Percentiles rank a stretch among this genome's conserved stretches.
Conservation (phyloP, 2,329 filamentous ascomycete species). For the Penicillium expansum region DNA sequence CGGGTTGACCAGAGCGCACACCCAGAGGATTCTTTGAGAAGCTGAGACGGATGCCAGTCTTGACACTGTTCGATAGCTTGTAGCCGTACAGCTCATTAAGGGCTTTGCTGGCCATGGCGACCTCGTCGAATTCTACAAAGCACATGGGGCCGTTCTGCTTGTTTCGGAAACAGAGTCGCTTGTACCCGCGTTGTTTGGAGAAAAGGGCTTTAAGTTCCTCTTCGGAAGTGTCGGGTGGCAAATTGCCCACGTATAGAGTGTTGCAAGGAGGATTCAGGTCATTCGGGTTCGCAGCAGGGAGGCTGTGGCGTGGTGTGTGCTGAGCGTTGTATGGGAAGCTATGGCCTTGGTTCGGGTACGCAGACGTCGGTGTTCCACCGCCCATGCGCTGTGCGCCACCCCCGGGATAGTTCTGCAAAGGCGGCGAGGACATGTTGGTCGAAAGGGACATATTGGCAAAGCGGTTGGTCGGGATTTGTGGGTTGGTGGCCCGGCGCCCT, state of each 20-base stretch:
- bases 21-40: slow-evolving; percentile 97
- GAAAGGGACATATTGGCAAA: slow-evolving; percentile 71
- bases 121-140: slow-evolving; percentile 96
- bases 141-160: slow-evolving; percentile 98
- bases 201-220: slow-evolving; percentile 95
- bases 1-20: slow-evolving; percentile 73
- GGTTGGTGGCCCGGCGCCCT: slow-evolving; percentile 66
- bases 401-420: slow-evolving; percentile 55
- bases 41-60: slow-evolving; percentile 90
- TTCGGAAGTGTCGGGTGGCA: slow-evolving; percentile 88
- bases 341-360: slow-evolving; percentile 57
- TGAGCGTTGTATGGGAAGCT: slow-evolving; percentile 58
- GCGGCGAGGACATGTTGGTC: slow-evolving; percentile 60
- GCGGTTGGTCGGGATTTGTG: slow-evolving; percentile 66
- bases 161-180: slow-evolving; percentile 88
- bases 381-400: slow-evolving; percentile 45
- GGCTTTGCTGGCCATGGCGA: slow-evolving; percentile 86
- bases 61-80: slow-evolving; percentile 83
- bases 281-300: slow-evolving; percentile 86
- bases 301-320: slow-evolving; percentile 62
- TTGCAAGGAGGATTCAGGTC: slow-evolving; percentile 98
- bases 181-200: slow-evolving; percentile 90
- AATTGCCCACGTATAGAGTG: slow-evolving; percentile 94
- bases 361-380: slow-evolving; percentile 51
- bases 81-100: slow-evolving; percentile 86